Evolutionary conservation across 495 filamentous ascomycete species (phyloP).

Genomic region (Tuber calosporum): DNA sequence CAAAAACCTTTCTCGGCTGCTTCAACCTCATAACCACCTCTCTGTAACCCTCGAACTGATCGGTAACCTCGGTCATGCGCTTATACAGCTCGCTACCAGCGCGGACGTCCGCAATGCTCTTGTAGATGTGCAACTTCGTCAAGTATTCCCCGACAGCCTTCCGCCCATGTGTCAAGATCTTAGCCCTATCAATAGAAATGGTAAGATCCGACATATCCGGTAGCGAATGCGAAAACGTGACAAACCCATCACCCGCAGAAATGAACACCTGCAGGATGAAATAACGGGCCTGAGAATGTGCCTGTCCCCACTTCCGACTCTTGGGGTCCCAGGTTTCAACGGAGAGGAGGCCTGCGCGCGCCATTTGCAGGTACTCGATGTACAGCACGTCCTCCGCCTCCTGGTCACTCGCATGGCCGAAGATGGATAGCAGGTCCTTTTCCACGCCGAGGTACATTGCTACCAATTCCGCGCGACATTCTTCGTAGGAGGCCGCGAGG

Average conservation of each 20-base stretch:
- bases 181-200: slow-evolving; percentile 70
- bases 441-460: slow-evolving; percentile 91
- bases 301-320: slow-evolving; percentile 84
- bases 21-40: slow-evolving; percentile 76
- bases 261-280: slow-evolving; percentile 79
- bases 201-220: slow-evolving; percentile 73
- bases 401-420: slow-evolving; percentile 73
- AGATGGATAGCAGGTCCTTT: slow-evolving; percentile 79
- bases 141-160: slow-evolving; percentile 80
- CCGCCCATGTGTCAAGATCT: slow-evolving; percentile 65
- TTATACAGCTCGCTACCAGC: slow-evolving; percentile 68
- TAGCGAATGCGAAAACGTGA: slow-evolving; percentile 64
- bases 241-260: slow-evolving; percentile 72
- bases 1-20: slow-evolving; percentile 89
- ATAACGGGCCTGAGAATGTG: slow-evolving; percentile 91
- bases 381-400: slow-evolving; percentile 73
- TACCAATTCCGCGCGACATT: slow-evolving; percentile 67
- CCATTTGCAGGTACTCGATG: slow-evolving; percentile 82
- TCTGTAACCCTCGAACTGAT: slow-evolving; percentile 67
- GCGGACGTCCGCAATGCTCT: slow-evolving; percentile 77
- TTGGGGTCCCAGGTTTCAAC: slow-evolving; percentile 56
- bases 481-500: slow-evolving; percentile 79
- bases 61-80: slow-evolving; percentile 69
- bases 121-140: slow-evolving; percentile 86
- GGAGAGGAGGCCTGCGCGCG: slow-evolving; percentile 72